Base-by-base conservation (phyloP, 495 filamentous ascomycete species). In the Trichoderma gamsii region DNA sequence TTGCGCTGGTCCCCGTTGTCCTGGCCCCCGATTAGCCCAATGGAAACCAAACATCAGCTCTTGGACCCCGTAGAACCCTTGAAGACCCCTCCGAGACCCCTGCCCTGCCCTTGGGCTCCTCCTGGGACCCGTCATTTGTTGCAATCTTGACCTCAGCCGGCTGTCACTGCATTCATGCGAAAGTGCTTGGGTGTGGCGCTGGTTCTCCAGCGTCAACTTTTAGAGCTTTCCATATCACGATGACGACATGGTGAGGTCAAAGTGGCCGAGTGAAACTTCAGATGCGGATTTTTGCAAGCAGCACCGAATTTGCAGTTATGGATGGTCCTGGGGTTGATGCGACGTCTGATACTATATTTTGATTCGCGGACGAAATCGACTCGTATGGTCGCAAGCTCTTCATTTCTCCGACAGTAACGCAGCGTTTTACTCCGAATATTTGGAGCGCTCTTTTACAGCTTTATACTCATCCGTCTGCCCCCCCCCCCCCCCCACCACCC, bases 231-330 rank as follows among this genome's bases (percentile, higher is more conserved):
- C 52, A 25, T 27, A 18, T 29, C 23, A 16, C 52, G 23, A 61
- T 61, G 52, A 61, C 52, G 52, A 61, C 52, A 61, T 21, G 13
- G 27, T 61, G 52, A 61, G 52, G 52, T 61, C 52, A 61, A 61
- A 9, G 2, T 61, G 52, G 25, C 52, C 9, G 52, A 29, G 21
- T 29, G 25, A 61, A 11, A 2, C 46, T 29, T 27, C 27, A 27
- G 52, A 61, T 61, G 52, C 52, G 52, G 13, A 27, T 61, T 61
- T 16, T 61, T 9, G 23, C 52, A 13, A 61, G 8, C 12, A 29
- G 3, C 21, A 61, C 52, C 52, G 52, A 2, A 11, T 27, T 61
- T 12, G 21, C 8, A 61, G 27, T 27, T 29, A 18, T 29, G 52
- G 13, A 61, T 61, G 46, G 16, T n/a, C 16, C 43, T 29, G 4